Evolutionary conservation across 163 green algal species (phyloP).

Genomic region (Chloromonas sp.): DNA sequence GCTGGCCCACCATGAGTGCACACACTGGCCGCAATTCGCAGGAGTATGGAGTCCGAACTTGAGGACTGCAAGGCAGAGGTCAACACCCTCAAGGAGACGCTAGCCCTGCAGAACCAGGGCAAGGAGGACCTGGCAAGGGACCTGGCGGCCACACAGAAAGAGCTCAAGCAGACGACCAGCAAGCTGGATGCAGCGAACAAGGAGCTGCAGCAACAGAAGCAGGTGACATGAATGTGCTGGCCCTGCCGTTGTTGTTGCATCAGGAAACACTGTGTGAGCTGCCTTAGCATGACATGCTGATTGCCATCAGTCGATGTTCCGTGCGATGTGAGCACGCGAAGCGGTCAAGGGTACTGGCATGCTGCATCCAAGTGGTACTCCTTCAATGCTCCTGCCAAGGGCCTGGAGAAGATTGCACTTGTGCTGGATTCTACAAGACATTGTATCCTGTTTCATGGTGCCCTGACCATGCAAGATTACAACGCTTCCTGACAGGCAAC

Average conservation of each 20-base stretch:
- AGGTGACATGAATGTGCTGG: background rate
- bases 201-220: slow-evolving; percentile 12
- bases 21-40: no score
- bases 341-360: no score
- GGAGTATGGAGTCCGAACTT: slow-evolving; percentile 5
- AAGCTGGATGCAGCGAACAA: slow-evolving; percentile 5
- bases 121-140: background rate
- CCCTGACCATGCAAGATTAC: no score
- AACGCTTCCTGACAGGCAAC: background rate
- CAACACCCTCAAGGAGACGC: slow-evolving; percentile 10
- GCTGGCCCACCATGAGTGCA: no score
- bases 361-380: no score
- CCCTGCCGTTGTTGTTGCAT: no score
- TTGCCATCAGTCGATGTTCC: no score
- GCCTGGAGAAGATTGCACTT: background rate
- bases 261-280: no score
- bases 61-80: slow-evolving; percentile 11
- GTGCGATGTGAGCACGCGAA: no score
- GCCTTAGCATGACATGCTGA: no score
- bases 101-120: slow-evolving; percentile 8
- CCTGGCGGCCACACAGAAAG: slow-evolving; percentile 2
- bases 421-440: no score
- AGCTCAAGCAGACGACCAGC: background rate
- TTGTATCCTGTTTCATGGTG: no score
- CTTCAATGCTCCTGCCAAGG: background rate